Evolutionary conservation across 1,139 yeast species (phyloP), one percentile per base, ranked within the genome.

Genomic region (Neolecta irregularis): DNA sequence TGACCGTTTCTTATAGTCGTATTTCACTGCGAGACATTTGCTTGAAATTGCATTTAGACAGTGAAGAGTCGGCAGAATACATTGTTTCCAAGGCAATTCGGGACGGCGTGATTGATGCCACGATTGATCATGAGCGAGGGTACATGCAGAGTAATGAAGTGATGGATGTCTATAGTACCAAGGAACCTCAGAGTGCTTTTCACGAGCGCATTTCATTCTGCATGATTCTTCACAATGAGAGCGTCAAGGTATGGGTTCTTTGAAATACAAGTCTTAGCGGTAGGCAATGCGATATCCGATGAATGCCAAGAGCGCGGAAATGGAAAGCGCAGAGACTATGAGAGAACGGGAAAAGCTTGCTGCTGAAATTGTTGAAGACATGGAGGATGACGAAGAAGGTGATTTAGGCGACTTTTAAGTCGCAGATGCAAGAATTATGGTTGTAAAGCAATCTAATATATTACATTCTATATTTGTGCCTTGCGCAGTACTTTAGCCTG

Each of bases 101-200:
- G 51, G 99, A 91, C 55, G 95, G 94, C 38, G 98, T 91, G 36
- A 81, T 91, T 55, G 98, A 88, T 51, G 98, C 98, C 3, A 72
- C 74, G 37, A 77, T 91, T 46, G 80, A 88, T 53, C 95, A 85
- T 57, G 83, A 80, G 54, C 67, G 72, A 46, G 96, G 96, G 1
- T 85, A 63, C 54, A 83, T 91, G 80, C 88, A 83, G 59, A 77
- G 92, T 25, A 76, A 74, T 47, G 96, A 85, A 55, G 64, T 81
- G 38, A 61, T 74, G 49, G 93, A 91, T 55, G 70, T 85, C 31
- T 91, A 91, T 56, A 76, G 92, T 9, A 81, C 96, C 2, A 69
- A 65, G 34, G 75, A 74, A 50, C 98, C 99, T 21, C 94, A 83
- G 57, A 63, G 62, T 12, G 79, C 83, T 42, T 83, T 81, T 60